Evolutionary conservation across 2,329 filamentous ascomycete genomes (phyloP).

Genomic region (Elsinoe necatrix): DNA sequence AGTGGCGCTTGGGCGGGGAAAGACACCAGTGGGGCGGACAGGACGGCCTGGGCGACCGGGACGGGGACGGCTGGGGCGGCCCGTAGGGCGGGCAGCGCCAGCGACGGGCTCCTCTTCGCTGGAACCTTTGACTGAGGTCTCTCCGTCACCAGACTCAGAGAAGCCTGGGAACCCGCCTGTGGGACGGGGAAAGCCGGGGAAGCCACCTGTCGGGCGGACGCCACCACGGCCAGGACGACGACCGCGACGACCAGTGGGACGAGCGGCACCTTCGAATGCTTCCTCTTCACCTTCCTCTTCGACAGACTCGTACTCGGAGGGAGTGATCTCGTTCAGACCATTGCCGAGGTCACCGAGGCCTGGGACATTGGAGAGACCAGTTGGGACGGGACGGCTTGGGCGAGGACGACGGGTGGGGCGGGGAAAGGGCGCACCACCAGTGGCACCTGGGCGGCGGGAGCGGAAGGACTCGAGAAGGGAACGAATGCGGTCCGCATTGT

Average conservation of each 20-base stretch:
- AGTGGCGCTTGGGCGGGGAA: background rate
- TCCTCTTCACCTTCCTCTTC: background rate
- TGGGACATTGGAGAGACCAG: background rate
- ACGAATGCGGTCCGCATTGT: background rate
- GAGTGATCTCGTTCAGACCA: background rate
- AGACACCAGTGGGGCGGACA: background rate
- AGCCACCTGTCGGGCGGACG: background rate
- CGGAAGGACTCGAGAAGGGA: constrained; percentile 11
- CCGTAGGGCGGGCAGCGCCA: background rate
- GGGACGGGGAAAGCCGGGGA: background rate
- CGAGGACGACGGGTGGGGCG: constrained; percentile 2
- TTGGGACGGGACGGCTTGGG: background rate
- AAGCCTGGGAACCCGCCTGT: background rate
- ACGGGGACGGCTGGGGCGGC: background rate
- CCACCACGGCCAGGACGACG: background rate
- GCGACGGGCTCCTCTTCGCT: background rate
- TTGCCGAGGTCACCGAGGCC: constrained; percentile 1
- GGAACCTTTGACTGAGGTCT: background rate
- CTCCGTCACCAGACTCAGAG: background rate
- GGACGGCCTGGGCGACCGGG: background rate
- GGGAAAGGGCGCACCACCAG: background rate
- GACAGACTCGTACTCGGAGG: background rate
- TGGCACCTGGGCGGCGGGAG: background rate
- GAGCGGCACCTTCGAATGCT: background rate
- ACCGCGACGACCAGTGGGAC: constrained; percentile 6